A percentile compares a stretch with the other conserved stretches of the same genome.
Evolutionary conservation across 169 alveolate species (phyloP).

Genomic region (Theileria luwenshuni): DNA sequence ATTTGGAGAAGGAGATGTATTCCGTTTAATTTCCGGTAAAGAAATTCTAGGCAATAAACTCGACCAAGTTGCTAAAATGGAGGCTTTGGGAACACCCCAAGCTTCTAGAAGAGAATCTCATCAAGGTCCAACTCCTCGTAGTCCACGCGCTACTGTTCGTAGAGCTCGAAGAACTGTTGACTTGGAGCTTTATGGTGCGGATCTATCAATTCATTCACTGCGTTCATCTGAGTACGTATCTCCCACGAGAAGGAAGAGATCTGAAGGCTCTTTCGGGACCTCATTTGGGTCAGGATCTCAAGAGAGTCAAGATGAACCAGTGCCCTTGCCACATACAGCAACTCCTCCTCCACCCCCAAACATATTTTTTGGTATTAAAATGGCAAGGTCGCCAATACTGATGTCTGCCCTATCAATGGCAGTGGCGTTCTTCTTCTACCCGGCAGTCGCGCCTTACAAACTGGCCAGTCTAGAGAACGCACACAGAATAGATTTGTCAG

Average conservation of each 20-base stretch:
- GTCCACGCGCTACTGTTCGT: too few species aligned
- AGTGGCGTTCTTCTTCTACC: conserved; percentile 14
- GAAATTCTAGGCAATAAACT: not conserved
- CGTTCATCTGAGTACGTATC: too few species aligned
- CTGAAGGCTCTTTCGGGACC: not conserved
- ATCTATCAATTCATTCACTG: too few species aligned
- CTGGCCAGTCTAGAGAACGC: conserved; percentile 16
- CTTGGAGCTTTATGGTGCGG: too few species aligned
- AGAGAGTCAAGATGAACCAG: too few species aligned
- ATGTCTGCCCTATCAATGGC: conserved; percentile 17
- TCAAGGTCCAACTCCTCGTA: too few species aligned
- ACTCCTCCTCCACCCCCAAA: not conserved
- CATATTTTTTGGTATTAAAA: conserved; percentile 2
- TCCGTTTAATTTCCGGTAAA: not conserved
- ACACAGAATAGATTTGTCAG: conserved; percentile 16
- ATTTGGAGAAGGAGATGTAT: not conserved
- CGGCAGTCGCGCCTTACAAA: conserved; percentile 49
- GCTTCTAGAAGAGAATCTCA: too few species aligned
- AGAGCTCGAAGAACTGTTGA: not conserved
- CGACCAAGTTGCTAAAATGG: not conserved
- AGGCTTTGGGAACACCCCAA: too few species aligned
- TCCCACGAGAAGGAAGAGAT: not conserved
- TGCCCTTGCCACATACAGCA: too few species aligned
- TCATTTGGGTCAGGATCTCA: conserved; percentile 1
- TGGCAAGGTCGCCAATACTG: conserved; percentile 28